Evolutionary conservation across 331 rosid genomes (phyloP), one percentile per base, ranked within the genome.

Genomic region (Erythrophleum ivorense): DNA sequence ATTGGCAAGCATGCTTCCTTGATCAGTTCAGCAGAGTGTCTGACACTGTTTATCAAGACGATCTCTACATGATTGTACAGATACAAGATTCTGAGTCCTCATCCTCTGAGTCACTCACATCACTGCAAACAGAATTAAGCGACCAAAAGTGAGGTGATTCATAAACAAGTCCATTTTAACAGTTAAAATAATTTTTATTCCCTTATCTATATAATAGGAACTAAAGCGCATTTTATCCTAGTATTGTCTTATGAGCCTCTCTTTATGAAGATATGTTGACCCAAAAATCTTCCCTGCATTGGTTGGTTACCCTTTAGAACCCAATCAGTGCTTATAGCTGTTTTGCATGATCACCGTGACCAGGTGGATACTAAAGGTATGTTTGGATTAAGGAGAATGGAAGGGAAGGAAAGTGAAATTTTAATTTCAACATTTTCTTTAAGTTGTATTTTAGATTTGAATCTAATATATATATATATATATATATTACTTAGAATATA

Each of bases 51-150:
- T 24, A 24, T 24, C 29, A 24, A 24, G 29, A 24, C 29, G 29
- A 24, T 24, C 40, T 75, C 87, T 90, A 90, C 91, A 90, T 86
- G 77, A 90, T 59, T 54, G 80, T 71, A 86, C 91, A 90, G 48
- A 84, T 58, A 78, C 91, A 90, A 31, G 87, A 31, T 66, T 84
- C 81, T 34, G 90, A 76, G 57, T 87, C 90, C 9, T 78, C 91
- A 34, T 85, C 88, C 19, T 87, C 91, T 3, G 91, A 87, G 86
- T 90, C 91, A 71, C 91, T 88, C 19, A 21, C 82, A 79, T 87
- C 91, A 80, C 90, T 90, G 87, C 87, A 85, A 50, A 83, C 29
- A 24, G 29, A 87, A 71, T 81, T 21, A 71, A 49, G 31, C 80
- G 43, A 68, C 84, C 34, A 64, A 74, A 77, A 21, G 41, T 52